Conservation (phyloP, 2,329 filamentous ascomycete species). For the Xylaria sp. region DNA sequence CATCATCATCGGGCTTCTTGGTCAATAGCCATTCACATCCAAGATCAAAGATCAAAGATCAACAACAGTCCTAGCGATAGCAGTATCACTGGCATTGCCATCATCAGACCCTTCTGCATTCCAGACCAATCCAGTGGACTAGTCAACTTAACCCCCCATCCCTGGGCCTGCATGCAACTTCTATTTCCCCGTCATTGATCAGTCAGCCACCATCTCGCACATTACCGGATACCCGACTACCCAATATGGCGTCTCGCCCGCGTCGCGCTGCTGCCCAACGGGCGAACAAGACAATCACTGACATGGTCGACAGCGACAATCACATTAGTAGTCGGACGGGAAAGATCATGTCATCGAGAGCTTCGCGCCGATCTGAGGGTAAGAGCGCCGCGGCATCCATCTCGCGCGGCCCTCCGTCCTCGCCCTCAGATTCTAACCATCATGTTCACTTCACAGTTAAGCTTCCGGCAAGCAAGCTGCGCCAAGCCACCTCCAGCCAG, state of each 20-base stretch:
- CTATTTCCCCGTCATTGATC: not conserved
- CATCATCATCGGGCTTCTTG: constrained; percentile 8
- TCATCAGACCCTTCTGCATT: constrained; percentile 9
- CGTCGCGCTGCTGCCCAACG: constrained; percentile 59
- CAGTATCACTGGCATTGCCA: constrained; percentile 5
- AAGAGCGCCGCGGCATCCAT: constrained; percentile 57
- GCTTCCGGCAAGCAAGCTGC: constrained; percentile 62
- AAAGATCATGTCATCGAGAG: constrained; percentile 61
- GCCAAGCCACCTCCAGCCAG: constrained; percentile 60
- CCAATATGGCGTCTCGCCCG: constrained; percentile 49
- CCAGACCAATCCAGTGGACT: constrained; percentile 19
- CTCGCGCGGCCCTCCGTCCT: constrained; percentile 59
- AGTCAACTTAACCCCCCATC: not conserved
- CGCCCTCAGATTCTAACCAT: constrained; percentile 57
- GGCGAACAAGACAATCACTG: constrained; percentile 60
- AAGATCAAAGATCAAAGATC: constrained; percentile 14
- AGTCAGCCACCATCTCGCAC: not conserved
- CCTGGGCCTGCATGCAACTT: constrained; percentile 12
- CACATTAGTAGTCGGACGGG: constrained; percentile 50
- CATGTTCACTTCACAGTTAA: constrained; percentile 65
- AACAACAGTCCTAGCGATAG: not conserved
- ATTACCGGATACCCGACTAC: constrained; percentile 11
- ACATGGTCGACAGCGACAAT: constrained; percentile 63
- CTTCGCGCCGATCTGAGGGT: constrained; percentile 62
- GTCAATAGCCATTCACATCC: constrained; percentile 11